Conservation (phyloP, 2,329 filamentous ascomycete genomes). For the Grosmannia huntii region DNA sequence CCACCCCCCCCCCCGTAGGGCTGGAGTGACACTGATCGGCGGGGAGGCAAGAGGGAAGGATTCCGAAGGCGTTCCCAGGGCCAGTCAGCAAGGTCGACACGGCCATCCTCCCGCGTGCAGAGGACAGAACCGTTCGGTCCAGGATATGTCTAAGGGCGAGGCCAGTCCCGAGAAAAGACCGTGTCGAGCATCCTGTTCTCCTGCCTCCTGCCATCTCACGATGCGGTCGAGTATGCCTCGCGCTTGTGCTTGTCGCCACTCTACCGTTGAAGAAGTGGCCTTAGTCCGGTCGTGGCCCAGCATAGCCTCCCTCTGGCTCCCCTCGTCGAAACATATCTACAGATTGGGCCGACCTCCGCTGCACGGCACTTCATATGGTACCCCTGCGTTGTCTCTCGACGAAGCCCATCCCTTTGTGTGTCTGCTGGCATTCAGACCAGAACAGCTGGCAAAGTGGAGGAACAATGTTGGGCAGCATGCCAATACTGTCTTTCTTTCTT, state of each 20-base stretch:
- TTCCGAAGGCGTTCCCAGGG: neutral
- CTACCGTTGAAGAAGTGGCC: too few species aligned
- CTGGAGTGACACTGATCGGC: constrained; percentile 1
- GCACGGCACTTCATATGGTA: neutral
- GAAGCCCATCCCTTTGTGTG: too few species aligned
- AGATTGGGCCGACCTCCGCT: neutral
- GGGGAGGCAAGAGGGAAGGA: neutral
- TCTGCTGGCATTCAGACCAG: too few species aligned
- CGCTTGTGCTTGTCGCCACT: neutral
- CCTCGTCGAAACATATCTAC: neutral
- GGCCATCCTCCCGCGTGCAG: too few species aligned
- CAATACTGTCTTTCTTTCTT: neutral
- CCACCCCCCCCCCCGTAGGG: neutral
- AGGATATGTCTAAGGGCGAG: too few species aligned
- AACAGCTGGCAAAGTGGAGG: too few species aligned
- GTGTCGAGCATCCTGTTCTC: neutral
- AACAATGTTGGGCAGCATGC: too few species aligned
- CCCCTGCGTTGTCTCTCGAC: neutral
- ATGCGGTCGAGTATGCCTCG: neutral
- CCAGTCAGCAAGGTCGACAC: neutral
- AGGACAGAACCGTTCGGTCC: neutral
- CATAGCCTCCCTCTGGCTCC: neutral
- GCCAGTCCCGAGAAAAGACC: neutral
- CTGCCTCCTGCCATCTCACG: neutral
- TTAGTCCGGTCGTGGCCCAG: too few species aligned